These are phyloP conservation scores for Cryptosporidium sp. DNA, from an alignment of 169 alveolate genomes.

Conservation along the genomic window DNA sequence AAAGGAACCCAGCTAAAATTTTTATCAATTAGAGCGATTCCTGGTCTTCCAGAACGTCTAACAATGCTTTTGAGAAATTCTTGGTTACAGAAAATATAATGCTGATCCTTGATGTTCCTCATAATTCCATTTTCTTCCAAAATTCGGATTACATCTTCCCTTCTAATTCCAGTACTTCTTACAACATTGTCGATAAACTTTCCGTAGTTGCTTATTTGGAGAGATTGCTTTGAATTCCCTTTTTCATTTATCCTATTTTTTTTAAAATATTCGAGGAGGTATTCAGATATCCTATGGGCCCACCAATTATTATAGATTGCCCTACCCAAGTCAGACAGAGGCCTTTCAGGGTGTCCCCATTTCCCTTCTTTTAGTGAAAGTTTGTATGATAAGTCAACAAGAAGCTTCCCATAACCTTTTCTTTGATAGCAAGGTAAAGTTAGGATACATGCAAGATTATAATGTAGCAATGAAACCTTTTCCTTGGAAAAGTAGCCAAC, in stretches of 20 bases:
- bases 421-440: slow-evolving; percentile 92
- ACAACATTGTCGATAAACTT: slow-evolving; percentile 40
- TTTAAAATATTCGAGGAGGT: slow-evolving; percentile 7
- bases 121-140: slow-evolving; percentile 59
- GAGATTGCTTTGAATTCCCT: background rate
- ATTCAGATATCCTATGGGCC: slow-evolving; percentile 89
- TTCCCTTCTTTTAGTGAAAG: slow-evolving; percentile 92
- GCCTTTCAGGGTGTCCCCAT: slow-evolving; percentile 98
- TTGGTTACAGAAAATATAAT: slow-evolving; percentile 27
- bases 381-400: slow-evolving; percentile 90
- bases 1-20: slow-evolving; percentile 72
- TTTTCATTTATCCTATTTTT: background rate
- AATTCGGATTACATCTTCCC: slow-evolving; percentile 44
- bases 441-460: slow-evolving; percentile 89
- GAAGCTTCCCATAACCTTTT: slow-evolving; percentile 91
- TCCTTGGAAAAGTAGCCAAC: slow-evolving; percentile 92
- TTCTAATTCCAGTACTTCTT: slow-evolving; percentile 59
- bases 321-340: slow-evolving; percentile 96
- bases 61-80: slow-evolving; percentile 26
- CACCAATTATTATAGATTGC: slow-evolving; percentile 96
- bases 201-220: background rate
- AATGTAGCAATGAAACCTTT: slow-evolving; percentile 85
- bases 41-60: slow-evolving; percentile 57
- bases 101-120: slow-evolving; percentile 33
- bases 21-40: slow-evolving; percentile 32